Percentiles rank a stretch among this genome's conserved stretches.
Evolutionary conservation across 345 rosid genomes (phyloP).

Genomic region (Erysimum cheiranthoides): DNA sequence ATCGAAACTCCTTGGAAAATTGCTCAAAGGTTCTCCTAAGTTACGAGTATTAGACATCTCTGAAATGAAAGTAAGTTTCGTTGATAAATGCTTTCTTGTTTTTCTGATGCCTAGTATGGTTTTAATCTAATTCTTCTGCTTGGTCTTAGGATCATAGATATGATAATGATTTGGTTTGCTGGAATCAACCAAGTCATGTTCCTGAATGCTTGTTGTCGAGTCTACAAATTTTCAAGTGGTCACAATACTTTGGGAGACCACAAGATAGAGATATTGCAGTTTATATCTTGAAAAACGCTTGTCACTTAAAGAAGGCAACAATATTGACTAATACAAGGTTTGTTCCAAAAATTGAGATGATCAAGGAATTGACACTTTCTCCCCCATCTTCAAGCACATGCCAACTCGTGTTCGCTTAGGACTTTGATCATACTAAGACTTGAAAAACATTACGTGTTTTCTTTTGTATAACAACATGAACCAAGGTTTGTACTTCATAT

Average conservation of each 20-base stretch:
- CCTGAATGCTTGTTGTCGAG: constrained; percentile 25
- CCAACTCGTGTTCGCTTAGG: too few species aligned
- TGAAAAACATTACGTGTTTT: too few species aligned
- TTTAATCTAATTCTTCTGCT: not conserved
- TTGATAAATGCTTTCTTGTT: not conserved
- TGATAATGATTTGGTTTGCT: not conserved
- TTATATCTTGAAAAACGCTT: not conserved
- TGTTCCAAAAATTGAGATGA: too few species aligned
- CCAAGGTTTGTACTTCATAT: too few species aligned
- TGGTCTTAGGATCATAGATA: not conserved
- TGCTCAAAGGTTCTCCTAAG: constrained; percentile 1
- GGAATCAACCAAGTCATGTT: not conserved
- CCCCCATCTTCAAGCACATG: too few species aligned
- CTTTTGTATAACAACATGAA: too few species aligned
- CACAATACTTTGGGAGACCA: not conserved
- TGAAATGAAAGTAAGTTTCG: not conserved
- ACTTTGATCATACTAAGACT: too few species aligned
- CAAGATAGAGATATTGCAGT: not conserved
- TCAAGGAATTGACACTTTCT: too few species aligned
- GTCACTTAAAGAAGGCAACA: not conserved
- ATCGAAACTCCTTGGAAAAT: not conserved
- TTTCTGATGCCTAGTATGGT: not conserved
- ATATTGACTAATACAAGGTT: not conserved
- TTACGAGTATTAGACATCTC: not conserved
- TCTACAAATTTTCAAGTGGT: constrained; percentile 1